Conservation (phyloP, 108 stramenopile genomes). For the Schizochytrium sp. region DNA sequence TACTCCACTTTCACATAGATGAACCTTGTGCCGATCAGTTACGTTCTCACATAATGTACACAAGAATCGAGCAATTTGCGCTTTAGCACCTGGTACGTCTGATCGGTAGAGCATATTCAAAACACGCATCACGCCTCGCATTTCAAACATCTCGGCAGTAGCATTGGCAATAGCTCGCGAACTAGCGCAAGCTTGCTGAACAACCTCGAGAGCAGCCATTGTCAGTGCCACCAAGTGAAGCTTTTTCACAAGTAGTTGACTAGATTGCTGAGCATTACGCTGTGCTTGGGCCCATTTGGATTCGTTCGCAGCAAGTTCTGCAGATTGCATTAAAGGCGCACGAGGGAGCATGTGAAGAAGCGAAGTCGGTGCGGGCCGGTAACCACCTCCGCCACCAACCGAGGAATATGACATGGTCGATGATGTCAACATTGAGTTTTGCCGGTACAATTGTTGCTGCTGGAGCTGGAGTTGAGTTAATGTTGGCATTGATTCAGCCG, state of each 20-base stretch:
- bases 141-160: constrained; percentile 40
- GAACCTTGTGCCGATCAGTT: constrained; percentile 41
- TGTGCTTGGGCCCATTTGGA: background rate
- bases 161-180: constrained; percentile 48
- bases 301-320: constrained; percentile 51
- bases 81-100: constrained; percentile 52
- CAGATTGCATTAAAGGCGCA: background rate
- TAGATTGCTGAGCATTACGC: constrained; percentile 50
- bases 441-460: constrained; percentile 19
- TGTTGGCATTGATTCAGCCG: background rate
- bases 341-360: no score
- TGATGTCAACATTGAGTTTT: background rate
- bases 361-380: no score
- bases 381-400: background rate
- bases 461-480: constrained; percentile 11
- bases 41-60: constrained; percentile 33
- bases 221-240: constrained; percentile 46
- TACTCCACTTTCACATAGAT: constrained; percentile 47
- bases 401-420: background rate
- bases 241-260: constrained; percentile 44
- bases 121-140: constrained; percentile 34
- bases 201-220: constrained; percentile 16
- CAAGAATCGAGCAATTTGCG: constrained; percentile 36
- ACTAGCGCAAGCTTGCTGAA: constrained; percentile 49
- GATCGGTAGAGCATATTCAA: constrained; percentile 46